A percentile compares a stretch with the other conserved stretches of the same genome.
Conservation (phyloP, 495 filamentous ascomycete genomes). For the Talaromyces adpressus region DNA sequence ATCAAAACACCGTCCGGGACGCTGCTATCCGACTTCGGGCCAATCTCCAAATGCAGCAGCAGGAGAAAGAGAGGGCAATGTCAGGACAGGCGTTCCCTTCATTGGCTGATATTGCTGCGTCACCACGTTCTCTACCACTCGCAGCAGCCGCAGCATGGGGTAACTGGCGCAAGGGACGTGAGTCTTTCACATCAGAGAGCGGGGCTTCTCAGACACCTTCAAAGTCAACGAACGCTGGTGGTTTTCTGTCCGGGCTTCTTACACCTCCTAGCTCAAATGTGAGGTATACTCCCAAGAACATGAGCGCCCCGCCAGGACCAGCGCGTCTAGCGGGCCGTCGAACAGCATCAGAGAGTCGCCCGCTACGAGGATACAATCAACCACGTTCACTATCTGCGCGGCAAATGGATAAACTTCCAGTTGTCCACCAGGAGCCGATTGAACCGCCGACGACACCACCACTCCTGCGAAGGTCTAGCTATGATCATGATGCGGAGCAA, state of each 20-base stretch:
- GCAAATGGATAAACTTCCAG: conserved; percentile 23
- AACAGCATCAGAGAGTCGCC: conserved; percentile 30
- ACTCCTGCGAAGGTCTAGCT: conserved; percentile 59
- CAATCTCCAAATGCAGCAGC: conserved; percentile 94
- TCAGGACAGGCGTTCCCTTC: conserved; percentile 43
- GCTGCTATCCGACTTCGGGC: conserved; percentile 88
- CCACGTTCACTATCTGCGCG: conserved; percentile 26
- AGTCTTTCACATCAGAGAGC: conserved; percentile 34
- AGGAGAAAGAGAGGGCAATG: conserved; percentile 72
- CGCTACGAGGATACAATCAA: conserved; percentile 27
- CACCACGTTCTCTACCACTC: conserved; percentile 73
- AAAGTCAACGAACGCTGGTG: conserved; percentile 43
- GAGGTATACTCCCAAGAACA: conserved; percentile 43
- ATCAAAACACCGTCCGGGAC: conserved; percentile 72
- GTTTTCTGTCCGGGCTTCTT: conserved; percentile 67
- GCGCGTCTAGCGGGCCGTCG: conserved; percentile 21
- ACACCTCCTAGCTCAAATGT: conserved; percentile 71
- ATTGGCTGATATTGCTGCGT: conserved; percentile 57
- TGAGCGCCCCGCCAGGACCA: conserved; percentile 39
- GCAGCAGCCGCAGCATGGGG: conserved; percentile 80
- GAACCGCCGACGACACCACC: conserved; percentile 58
- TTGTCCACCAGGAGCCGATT: conserved; percentile 10
- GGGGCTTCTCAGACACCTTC: conserved; percentile 49
- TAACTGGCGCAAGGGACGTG: conserved; percentile 66
- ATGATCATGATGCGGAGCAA: conserved; percentile 64